Evolutionary conservation across 2,329 filamentous ascomycete genomes (phyloP), one percentile per base, ranked within the genome.

Genomic region (Cercospora sp.): DNA sequence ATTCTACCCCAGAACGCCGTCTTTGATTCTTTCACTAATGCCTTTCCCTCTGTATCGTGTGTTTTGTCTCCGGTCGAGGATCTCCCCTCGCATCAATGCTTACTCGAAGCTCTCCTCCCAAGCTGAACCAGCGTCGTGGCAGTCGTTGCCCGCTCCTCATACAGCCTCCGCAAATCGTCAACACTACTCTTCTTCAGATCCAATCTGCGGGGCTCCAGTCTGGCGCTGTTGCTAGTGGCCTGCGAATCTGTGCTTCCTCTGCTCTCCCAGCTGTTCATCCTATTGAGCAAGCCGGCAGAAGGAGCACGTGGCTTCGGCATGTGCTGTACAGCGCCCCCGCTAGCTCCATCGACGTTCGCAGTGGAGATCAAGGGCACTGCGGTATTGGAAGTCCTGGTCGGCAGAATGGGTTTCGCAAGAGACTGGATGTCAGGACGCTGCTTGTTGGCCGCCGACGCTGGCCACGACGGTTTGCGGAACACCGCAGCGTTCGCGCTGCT

Each of bases 81-180:
- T 16, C n/a, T 9, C 24, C 30, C 13, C 28, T 5, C 34, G 3
- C 40, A 13, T 59, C 63, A 70, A 26, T 66, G 65, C 32, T 64
- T 60, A 51, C 65, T 68, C 45, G 64, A 69, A 18, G 62, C 58
- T 32, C 70, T 67, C 61, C 71, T 66, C 12, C 66, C 69, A 2
- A 66, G 57, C 26, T 63, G 66, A 21, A 65, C 71, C 28, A 77
- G 45, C 21, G 70, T 70, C 37, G 72, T 66, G 9, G 70, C 82
- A 13, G 81, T 81, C 2, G 78, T 80, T 7, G 79, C 81, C 55
- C 83, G 73, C 71, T 84, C 83, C 72, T 85, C 83, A 68, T 84
- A 85, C 63, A 85, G 71, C 70, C 80, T 74, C 64, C 82, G 75
- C 68, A 85, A 70, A 73, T 85, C 81, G 57, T 84, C 83, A 4